phyloP scores from a whole-genome alignment of 768 basidiomycete species.

The Kwoniella europaea region DNA sequence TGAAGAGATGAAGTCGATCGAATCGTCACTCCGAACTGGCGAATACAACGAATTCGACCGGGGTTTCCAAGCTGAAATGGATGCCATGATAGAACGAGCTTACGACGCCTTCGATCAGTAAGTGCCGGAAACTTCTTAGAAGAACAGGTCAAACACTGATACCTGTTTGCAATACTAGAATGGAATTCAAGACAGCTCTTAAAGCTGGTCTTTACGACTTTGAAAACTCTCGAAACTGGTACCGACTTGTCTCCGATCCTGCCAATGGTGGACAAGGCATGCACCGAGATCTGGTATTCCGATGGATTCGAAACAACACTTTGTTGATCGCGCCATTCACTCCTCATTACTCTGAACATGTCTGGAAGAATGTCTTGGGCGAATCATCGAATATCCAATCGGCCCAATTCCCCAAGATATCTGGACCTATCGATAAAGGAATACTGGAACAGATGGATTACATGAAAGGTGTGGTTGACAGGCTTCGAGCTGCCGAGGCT shows the following conservation, averaged over 20 bases:
- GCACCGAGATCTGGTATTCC: constrained; percentile 83
- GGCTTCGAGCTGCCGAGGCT: constrained; percentile 84
- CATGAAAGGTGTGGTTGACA: constrained; percentile 89
- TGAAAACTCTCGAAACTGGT: constrained; percentile 90
- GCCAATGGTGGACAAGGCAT: constrained; percentile 72
- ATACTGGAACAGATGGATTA: constrained; percentile 77
- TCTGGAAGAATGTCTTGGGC: constrained; percentile 77
- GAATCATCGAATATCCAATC: constrained; percentile 76
- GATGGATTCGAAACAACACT: constrained; percentile 82
- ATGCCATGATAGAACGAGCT: constrained; percentile 79
- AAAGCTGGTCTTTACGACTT: constrained; percentile 96
- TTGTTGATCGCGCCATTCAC: constrained; percentile 84
- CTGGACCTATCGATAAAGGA: constrained; percentile 66
- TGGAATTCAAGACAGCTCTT: constrained; percentile 92
- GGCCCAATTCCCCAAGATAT: constrained; percentile 79
- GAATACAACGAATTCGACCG: constrained; percentile 74
- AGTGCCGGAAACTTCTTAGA: no score
- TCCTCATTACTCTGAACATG: constrained; percentile 91
- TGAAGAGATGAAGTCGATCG: constrained; percentile 76
- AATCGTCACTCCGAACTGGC: constrained; percentile 69
- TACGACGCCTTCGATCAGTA: constrained; percentile 81
- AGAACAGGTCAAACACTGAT: constrained; percentile 18
- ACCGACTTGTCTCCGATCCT: constrained; percentile 80
- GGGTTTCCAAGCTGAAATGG: constrained; percentile 89
- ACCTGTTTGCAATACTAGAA: constrained; percentile 62